Evolutionary conservation across 73 alveolate species (phyloP), one percentile per base, ranked within the genome.

Genomic region (Breviolum minutum): DNA sequence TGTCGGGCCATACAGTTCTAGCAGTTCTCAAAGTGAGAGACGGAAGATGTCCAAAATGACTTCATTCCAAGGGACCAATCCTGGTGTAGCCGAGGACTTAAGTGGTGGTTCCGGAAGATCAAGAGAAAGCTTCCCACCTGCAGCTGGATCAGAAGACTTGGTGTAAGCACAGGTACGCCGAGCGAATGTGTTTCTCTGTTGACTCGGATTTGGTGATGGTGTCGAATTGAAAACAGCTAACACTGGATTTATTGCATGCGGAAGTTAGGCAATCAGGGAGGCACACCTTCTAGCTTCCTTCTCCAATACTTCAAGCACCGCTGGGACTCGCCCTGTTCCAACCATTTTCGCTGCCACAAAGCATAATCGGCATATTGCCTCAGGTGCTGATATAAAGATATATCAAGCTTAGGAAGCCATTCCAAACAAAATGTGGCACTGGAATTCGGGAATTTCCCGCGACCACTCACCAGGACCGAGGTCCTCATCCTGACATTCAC

Each of bases 301-400:
- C 40, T 80, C 97, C 97, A 92, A 48, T 71, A 71, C 32, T 66
- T 80, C 32, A 92, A 80, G 97, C 97, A 92, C 8, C 97, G 88
- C 66, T 74, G 64, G 32, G 82, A 63, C 80, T 92, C 97, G 8
- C 97, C 97, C 7, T 24, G 80, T n/a, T 80, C 97, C 97, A 92
- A 29, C 79, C 85, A 92, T 9, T 22, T 30, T 40, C 89, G 97
- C 77, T 92, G 97, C 97, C 97, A 92, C 54, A 61, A 66, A 5
- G 97, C 97, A 61, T 92, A 92, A 66, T 92, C 97, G 22, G 80
- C 76, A 76, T 92, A 92, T 14, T 74, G 97, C 97, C 97, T 92
- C 32, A 48, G 48, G 48, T 12, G 16, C 27, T 11, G 11, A 27
- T 9, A 17, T 77, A 5, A 30, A 17, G 29, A n/a, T n/a, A 10